Base-by-base conservation (phyloP, 495 filamentous ascomycete species). In the Mytilinidion resinicola region DNA sequence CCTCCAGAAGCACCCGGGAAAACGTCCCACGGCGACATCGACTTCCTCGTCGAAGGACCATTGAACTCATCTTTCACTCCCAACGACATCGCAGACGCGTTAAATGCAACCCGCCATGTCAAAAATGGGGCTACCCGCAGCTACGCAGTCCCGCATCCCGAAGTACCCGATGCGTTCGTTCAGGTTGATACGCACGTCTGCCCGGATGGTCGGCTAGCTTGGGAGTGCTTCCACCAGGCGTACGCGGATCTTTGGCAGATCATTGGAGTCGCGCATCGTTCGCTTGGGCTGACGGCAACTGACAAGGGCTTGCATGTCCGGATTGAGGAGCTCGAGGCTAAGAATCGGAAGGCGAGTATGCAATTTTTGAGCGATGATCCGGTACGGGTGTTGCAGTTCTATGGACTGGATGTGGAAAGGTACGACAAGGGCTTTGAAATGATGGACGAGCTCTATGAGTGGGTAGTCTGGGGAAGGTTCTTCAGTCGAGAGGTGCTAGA, bases 201-300 rank as follows among this genome's bases (percentile, higher is more conserved):
- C 60, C 59, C 60, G 0, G 59, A 67, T 1, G 54, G 72, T 0
- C 65, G 72, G 1, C 73, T 83, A 10, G 71, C 74, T 11, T 89
- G 87, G 86, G 69, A 75, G 54, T 65, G 79, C 25, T 86, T 87
- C 67, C 81, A 80, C 61, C 69, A 80, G 10, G 77, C 78, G 1
- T 83, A 88, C 50, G 81, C 85, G 35, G 87, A 88, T 54, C 61
- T 89, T 0, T 83, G 80, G 80, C 84, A 82, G 44, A 72, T 90
- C 0, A 62, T 90, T 0, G 85, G 86, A 0, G 72, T 75, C 34
- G 81, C 72, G 12, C 80, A 86, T 15, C 74, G 83, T 7, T 76
- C 76, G 0, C 80, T 81, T 33, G 85, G 87, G 10, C 74, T 89
- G 19, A 86, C 82, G 0, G 73, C 80, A 39, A 86, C 82, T 60